Base-by-base conservation (phyloP, 1,139 yeast species). In the Geotrichum aggregatum region DNA sequence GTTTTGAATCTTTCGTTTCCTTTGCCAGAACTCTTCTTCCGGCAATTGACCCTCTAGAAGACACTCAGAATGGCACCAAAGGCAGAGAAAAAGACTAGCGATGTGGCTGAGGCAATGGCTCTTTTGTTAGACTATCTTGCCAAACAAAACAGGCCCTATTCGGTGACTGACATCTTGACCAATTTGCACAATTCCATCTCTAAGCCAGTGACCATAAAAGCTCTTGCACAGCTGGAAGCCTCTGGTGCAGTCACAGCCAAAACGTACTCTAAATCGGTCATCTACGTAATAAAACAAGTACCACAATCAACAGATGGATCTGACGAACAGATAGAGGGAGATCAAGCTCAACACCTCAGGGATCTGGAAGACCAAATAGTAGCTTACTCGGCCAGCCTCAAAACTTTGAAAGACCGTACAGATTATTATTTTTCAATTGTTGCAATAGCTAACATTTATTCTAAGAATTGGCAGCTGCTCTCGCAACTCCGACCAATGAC, bases 71-170 rank as follows among this genome's bases (percentile, higher is more conserved):
- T 50, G 52, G 35, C 46, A n/a, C 49, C 53, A 5, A 50, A 50
- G 42, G 44, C 30, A 45, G 48, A 44, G 40, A 49, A 47, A 35
- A 39, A 33, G 45, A 41, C 18, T 3, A 36, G 31, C 22, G 58
- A 56, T 11, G 55, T 55, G 28, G 49, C 41, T 26, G 55, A 54
- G 46, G 56, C 54, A n/a, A 47, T 46, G 33, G 31, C 48, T 14
- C 45, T 54, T 24, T 60, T 69, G 24, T 52, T 64, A 28, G 61
- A 61, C 3, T 73, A 73, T 57, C 61, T 74, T 63, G 57, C 62
- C 49, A 56, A 58, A 3, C 74, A 68, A 59, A 74, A 74, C 61
- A 66, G 74, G 47, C 77, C 75, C 8, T 70, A 71, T 52, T 69
- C 75, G 1, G 65, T 68, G 3, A 63, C 64, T 21, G 76, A 73